Percentiles rank a stretch among this genome's conserved stretches.
These are phyloP conservation scores for Tricholoma terreum DNA, from an alignment of 768 basidiomycete genomes.

Conservation along the genomic window DNA sequence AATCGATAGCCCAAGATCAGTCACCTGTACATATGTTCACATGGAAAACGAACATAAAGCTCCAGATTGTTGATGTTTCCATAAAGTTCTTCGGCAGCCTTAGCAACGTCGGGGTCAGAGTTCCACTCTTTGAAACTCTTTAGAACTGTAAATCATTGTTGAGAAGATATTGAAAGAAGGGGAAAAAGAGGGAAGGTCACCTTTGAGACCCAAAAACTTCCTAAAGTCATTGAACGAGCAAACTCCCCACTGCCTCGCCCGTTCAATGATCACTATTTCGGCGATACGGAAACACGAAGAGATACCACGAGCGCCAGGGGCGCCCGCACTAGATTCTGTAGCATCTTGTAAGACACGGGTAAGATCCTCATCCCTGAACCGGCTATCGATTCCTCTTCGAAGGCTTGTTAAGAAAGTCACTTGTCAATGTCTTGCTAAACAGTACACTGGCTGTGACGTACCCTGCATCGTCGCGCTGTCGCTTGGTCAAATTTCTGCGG, in stretches of 20 bases:
- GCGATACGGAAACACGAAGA: slow-evolving; percentile 1
- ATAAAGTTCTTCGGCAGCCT: slow-evolving; percentile 26
- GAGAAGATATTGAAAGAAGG: not conserved
- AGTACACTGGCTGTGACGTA: not conserved
- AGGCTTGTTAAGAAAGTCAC: slow-evolving; percentile 8
- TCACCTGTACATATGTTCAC: not conserved
- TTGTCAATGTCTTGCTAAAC: not conserved
- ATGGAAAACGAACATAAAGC: slow-evolving; percentile 26
- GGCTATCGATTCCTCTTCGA: slow-evolving; percentile 9
- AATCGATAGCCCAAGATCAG: not conserved
- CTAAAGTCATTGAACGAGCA: slow-evolving; percentile 21
- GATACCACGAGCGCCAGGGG: slow-evolving; percentile 1
- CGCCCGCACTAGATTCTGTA: slow-evolving; percentile 13
- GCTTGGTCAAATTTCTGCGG: slow-evolving; percentile 3
- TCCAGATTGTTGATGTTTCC: slow-evolving; percentile 33
- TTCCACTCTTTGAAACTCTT: slow-evolving; percentile 32
- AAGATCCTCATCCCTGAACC: slow-evolving; percentile 21
- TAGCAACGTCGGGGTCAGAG: slow-evolving; percentile 22
- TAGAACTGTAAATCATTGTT: slow-evolving; percentile 15
- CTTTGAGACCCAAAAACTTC: slow-evolving; percentile 16
- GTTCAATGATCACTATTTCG: slow-evolving; percentile 10
- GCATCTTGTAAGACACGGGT: slow-evolving; percentile 19
- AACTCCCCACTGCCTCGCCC: slow-evolving; percentile 12
- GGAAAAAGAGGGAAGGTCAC: slow-evolving; percentile 2
- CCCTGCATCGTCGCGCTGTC: slow-evolving; percentile 14